These are phyloP conservation scores for Tetracladium maxilliforme DNA, from an alignment of 2,329 filamentous ascomycete genomes.

Conservation along the genomic window DNA sequence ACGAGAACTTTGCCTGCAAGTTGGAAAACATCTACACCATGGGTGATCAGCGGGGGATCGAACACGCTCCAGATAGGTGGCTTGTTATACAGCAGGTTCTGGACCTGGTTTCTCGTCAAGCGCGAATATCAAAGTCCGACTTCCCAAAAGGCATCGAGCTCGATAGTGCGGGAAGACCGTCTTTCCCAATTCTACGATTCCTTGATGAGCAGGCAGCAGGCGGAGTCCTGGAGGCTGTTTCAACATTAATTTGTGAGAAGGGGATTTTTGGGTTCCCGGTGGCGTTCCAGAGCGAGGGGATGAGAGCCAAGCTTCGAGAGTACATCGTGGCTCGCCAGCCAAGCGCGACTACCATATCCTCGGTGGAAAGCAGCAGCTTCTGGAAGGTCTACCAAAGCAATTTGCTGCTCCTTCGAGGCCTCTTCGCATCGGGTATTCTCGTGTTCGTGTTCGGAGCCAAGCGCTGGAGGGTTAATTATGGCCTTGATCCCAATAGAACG, in stretches of 20 bases:
- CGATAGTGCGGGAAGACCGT: slow-evolving; percentile 10
- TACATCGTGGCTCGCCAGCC: too few species aligned
- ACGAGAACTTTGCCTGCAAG: slow-evolving; percentile 44
- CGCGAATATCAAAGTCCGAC: slow-evolving; percentile 11
- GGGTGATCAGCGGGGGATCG: slow-evolving; percentile 31
- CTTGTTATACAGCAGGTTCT: slow-evolving; percentile 36
- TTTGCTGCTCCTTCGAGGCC: slow-evolving; percentile 35
- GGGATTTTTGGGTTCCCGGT: slow-evolving; percentile 30
- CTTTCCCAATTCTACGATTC: slow-evolving; percentile 33
- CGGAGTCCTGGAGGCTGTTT: slow-evolving; percentile 17
- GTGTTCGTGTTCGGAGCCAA: slow-evolving; percentile 37
- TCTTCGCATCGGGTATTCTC: slow-evolving; percentile 40
- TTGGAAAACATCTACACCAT: slow-evolving; percentile 52
- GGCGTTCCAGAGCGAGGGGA: slow-evolving; percentile 13
- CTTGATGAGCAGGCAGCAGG: slow-evolving; percentile 18
- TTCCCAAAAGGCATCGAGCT: slow-evolving; percentile 27
- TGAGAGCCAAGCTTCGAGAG: too few species aligned
- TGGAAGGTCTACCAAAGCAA: too few species aligned
- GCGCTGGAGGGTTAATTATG: slow-evolving; percentile 52
- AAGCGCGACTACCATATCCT: too few species aligned
- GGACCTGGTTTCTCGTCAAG: slow-evolving; percentile 18
- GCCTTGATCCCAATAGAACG: slow-evolving; percentile 26
- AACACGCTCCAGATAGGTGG: slow-evolving; percentile 42
- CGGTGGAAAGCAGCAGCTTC: too few species aligned
- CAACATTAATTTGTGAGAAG: slow-evolving; percentile 21